Evolutionary conservation across 306 rosid species (phyloP).

Genomic region (Quercus agrifolia): DNA sequence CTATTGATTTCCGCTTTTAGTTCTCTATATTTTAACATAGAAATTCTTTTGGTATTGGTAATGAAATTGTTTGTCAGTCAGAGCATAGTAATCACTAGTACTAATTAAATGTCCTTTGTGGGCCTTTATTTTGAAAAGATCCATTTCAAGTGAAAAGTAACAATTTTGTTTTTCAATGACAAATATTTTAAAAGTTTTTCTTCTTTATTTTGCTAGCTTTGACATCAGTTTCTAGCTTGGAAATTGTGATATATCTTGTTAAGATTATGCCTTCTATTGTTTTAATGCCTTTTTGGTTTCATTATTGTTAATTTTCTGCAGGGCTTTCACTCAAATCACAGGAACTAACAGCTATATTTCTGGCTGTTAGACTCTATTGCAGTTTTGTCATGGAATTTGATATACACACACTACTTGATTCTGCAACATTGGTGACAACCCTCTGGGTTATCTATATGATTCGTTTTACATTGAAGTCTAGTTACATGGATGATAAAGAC

Average conservation of each 20-base stretch:
- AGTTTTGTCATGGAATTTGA: slow-evolving; percentile 84
- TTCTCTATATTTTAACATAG: not conserved
- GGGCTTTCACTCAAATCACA: slow-evolving; percentile 80
- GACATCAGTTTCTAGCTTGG: not conserved
- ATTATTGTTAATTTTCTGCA: slow-evolving; percentile 19
- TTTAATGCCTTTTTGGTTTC: not conserved
- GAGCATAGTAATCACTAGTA: not conserved
- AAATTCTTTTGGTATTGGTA: not conserved
- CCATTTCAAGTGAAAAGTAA: not conserved
- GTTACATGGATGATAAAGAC: slow-evolving; percentile 67
- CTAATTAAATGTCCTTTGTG: not conserved
- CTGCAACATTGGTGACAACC: slow-evolving; percentile 64
- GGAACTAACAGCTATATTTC: slow-evolving; percentile 71
- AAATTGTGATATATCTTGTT: not conserved
- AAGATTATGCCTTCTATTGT: not conserved
- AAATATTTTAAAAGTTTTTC: not conserved
- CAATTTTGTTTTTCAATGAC: not conserved
- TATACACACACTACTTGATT: slow-evolving; percentile 69
- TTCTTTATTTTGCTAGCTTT: not conserved
- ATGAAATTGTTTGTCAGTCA: not conserved
- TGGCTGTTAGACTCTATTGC: slow-evolving; percentile 69
- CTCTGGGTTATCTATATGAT: slow-evolving; percentile 78
- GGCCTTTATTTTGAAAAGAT: not conserved
- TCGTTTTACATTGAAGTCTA: slow-evolving; percentile 55
- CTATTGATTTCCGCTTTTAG: not conserved